These are phyloP conservation scores for Durio zibethinus DNA, from an alignment of 345 rosid genomes.

Conservation along the genomic window DNA sequence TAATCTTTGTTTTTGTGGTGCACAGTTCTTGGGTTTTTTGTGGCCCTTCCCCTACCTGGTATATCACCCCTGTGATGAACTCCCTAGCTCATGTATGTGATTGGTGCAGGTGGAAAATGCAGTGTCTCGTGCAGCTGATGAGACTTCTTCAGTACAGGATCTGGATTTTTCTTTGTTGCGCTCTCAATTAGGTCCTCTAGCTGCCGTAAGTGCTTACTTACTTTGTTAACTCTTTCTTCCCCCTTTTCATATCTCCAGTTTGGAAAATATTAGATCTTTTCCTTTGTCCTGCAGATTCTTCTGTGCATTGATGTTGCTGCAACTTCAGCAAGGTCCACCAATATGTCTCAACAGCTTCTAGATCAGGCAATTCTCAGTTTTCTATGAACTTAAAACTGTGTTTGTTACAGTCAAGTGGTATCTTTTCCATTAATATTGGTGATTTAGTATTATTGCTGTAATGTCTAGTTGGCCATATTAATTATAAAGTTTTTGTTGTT, in stretches of 20 bases:
- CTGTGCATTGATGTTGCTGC: constrained; percentile 92
- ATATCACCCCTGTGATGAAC: not conserved
- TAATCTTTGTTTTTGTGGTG: not conserved
- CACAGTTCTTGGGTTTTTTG: not conserved
- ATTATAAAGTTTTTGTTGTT: not conserved
- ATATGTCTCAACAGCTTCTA: constrained; percentile 73
- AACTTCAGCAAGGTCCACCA: constrained; percentile 75
- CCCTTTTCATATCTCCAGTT: constrained; percentile 9
- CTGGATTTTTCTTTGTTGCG: constrained; percentile 69
- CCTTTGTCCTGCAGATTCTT: constrained; percentile 61
- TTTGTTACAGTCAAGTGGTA: constrained; percentile 5
- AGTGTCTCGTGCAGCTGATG: constrained; percentile 79
- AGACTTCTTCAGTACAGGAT: constrained; percentile 63
- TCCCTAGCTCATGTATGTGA: not conserved
- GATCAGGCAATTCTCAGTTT: constrained; percentile 56
- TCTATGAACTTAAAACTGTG: constrained; percentile 17
- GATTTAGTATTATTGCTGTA: not conserved
- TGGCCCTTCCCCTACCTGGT: not conserved
- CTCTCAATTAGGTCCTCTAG: constrained; percentile 77
- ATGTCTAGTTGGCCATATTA: not conserved
- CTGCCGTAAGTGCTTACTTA: constrained; percentile 61
- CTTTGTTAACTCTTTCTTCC: constrained; percentile 14
- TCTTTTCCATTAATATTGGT: not conserved
- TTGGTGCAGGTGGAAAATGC: constrained; percentile 72
- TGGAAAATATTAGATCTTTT: constrained; percentile 22